phyloP scores from a whole-genome alignment of 2,329 filamentous ascomycete genomes.

The Sporothrix inflata region DNA sequence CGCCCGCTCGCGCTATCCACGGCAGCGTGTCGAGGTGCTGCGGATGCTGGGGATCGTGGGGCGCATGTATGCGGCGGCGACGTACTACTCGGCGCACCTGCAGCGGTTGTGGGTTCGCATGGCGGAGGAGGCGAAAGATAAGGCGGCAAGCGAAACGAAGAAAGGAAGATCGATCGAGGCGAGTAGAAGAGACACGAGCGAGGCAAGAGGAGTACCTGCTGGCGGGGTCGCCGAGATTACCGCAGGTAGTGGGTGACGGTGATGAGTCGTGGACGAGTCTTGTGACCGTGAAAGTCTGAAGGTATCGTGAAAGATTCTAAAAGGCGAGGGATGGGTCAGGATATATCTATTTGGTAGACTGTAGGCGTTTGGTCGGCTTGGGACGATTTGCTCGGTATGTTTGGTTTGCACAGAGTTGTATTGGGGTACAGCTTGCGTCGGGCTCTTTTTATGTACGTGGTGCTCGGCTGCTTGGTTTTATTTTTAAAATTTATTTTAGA shows the following conservation, averaged over 20 bases:
- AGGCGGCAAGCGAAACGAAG: background rate
- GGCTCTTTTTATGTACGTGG: background rate
- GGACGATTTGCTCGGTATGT: too few relatives aligned
- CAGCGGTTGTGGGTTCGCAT: background rate
- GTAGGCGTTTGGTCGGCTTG: too few relatives aligned
- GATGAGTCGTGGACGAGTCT: too few relatives aligned
- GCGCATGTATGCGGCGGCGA: background rate
- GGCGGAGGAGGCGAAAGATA: background rate
- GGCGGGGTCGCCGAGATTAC: too few relatives aligned
- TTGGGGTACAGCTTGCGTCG: background rate
- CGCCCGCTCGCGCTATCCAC: background rate
- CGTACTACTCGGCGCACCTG: conserved; percentile 8
- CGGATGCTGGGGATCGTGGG: background rate
- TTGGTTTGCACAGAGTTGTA: background rate
- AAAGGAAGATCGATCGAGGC: background rate
- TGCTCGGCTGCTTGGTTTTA: background rate
- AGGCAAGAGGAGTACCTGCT: too few relatives aligned
- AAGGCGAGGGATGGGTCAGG: too few relatives aligned
- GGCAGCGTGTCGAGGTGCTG: background rate
- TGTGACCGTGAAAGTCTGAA: too few relatives aligned
- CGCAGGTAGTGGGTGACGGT: too few relatives aligned
- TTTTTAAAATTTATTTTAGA: background rate
- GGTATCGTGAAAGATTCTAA: too few relatives aligned
- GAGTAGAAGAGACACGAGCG: too few relatives aligned
- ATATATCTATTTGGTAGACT: too few relatives aligned